Base-by-base conservation (phyloP, 768 basidiomycete species). In the Trametes meyenii region DNA sequence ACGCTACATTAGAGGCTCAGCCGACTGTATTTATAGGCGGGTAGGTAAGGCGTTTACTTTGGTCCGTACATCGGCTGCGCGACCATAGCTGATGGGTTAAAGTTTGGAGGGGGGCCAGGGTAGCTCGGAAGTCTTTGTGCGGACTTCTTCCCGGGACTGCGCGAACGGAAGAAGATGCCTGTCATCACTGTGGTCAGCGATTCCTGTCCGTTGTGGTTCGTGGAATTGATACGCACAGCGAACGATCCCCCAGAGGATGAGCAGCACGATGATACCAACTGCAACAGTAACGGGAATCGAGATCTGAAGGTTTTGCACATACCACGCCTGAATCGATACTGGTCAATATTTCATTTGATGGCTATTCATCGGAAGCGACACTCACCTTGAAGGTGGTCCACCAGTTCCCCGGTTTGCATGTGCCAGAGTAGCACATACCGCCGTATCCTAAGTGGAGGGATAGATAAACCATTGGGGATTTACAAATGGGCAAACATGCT, bases 221-320 rank as follows among this genome's bases (percentile, higher is more conserved):
- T 17, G 8, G 24, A 16, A 26, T n/a, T 14, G 23, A 33, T 24
- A 54, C 60, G 56, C 46, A 61, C 64, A 65, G 19, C 64, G 64
- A 16, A 13, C n/a, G 40, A 65, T 62, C 1, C 24, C 53, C 45
- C 54, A 65, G 11, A 65, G 39, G 36, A 65, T 55, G 43, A 87
- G 70, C 39, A 94, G 72, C 14, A 81, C 77, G 53, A 92, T 64
- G 55, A 93, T 70, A 16, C 83, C 88, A 26, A 78, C 89, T 39
- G 88, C 87, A 58, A 93, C 76, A 17, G 90, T 88, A 56, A 93
- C 83, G 19, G 92, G 90, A 66, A 94, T 89, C 24, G 90, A 78
- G 61, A 92, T 89, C 71, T 88, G 86, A 12, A 91, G 81, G 75
- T 93, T 93, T 63, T 85, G 82, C 6, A 72, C 76, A 72, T 89